Base-by-base conservation (phyloP, 2,329 filamentous ascomycete genomes). In the Huntiella decipiens region DNA sequence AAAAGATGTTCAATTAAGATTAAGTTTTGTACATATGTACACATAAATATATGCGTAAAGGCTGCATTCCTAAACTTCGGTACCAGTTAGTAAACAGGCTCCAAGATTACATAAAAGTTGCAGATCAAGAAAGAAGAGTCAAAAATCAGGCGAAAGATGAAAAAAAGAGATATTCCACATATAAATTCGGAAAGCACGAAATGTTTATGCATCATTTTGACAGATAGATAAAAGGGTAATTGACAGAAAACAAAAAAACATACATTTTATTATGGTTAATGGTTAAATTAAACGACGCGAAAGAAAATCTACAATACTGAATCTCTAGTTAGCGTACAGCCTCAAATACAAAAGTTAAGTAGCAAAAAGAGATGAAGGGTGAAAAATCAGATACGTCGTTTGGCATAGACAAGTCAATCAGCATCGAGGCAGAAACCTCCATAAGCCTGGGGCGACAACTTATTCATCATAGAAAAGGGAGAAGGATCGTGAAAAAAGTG, bases 321-420 rank as follows among this genome's bases (percentile, higher is more conserved):
- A 34, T 8, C 28, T 11, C 11, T 37, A 40, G 42, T 48, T 38
- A 48, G 46, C 28, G 40, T 15, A 28, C 31, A 28, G 34, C 10
- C 19, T 8, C 31, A 12, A n/a, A 22, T 8, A 12, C 4, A 31
- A 38, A 45, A 13, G 15, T 17, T 5, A 17, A 22, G 8, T 15
- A 39, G 13, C 12, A 17, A 10, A 49, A 16, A 43, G 40, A 39
- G 16, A 17, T 22, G 13, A 6, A 19, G 17, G 43, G 43, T 31
- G 38, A 42, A 38, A 35, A 33, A 42, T 50, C 45, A 47, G 48
- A 47, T 37, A 50, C 48, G 45, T 50, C n/a, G 48, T 72, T 73
- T 68, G 69, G 65, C 62, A 62, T 66, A 65, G 68, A 71, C 68
- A 53, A 63, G 68, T 68, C 64, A 61, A 57, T 66, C 64, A 66